Evolutionary conservation across 169 alveolate species (phyloP).

Genomic region (Plasmodium falciparum): DNA sequence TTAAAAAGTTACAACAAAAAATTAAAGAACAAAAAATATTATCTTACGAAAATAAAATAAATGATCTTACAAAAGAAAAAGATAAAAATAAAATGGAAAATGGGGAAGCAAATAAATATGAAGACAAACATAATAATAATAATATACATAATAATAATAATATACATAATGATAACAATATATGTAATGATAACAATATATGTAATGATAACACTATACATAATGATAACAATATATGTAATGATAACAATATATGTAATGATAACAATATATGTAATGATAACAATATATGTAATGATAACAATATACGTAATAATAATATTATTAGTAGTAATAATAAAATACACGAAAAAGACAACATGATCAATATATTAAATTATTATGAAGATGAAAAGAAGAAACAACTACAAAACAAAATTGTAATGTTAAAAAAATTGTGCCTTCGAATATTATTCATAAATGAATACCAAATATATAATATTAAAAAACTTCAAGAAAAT

Average conservation of each 20-base stretch:
- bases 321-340: background rate
- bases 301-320: background rate
- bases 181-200: background rate
- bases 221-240: background rate
- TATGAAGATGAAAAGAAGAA: constrained; percentile 65
- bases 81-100: constrained; percentile 17
- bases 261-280: background rate
- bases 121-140: constrained; percentile 9
- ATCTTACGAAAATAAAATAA: constrained; percentile 65
- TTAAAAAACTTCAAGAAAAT: constrained; percentile 59
- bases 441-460: constrained; percentile 54
- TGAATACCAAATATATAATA: constrained; percentile 74
- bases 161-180: background rate
- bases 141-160: too few relatives aligned
- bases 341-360: background rate
- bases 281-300: background rate
- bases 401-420: constrained; percentile 48
- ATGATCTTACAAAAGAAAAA: constrained; percentile 38
- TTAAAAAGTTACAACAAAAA: constrained; percentile 71
- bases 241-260: too few relatives aligned
- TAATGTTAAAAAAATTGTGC: constrained; percentile 58
- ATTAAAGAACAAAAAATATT: constrained; percentile 72
- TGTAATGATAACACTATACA: background rate
- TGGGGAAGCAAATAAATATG: background rate
- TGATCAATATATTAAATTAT: constrained; percentile 5